phyloP scores from a whole-genome alignment of 2,329 filamentous ascomycete species.

The Calonectria pauciramosa region DNA sequence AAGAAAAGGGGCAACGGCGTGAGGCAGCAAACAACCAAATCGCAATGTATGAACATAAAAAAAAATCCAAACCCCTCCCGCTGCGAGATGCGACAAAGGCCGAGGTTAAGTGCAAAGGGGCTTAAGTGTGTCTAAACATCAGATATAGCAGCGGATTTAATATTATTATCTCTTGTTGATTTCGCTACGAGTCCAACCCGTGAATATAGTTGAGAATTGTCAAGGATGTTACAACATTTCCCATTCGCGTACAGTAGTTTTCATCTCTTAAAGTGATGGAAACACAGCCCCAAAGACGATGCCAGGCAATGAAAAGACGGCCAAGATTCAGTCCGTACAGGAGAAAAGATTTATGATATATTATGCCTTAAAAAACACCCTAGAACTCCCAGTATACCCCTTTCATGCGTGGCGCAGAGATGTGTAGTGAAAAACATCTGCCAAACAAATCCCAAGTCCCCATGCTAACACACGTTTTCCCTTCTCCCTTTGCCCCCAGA shows the following conservation, averaged over 20 bases:
- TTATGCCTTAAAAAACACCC: constrained; percentile 25
- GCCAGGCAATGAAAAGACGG: not conserved
- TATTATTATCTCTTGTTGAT: not conserved
- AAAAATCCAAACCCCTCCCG: not conserved
- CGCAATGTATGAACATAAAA: constrained; percentile 10
- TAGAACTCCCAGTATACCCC: constrained; percentile 27
- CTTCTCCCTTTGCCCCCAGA: not conserved
- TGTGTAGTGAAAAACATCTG: constrained; percentile 10
- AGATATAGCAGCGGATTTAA: constrained; percentile 1
- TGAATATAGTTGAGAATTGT: not conserved
- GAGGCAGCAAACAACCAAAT: not conserved
- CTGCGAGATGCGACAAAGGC: not conserved
- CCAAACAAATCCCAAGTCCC: constrained; percentile 13
- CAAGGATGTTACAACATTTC: not conserved
- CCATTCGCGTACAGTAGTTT: not conserved
- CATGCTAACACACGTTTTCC: constrained; percentile 18
- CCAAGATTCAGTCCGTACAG: constrained; percentile 7
- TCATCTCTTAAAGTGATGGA: not conserved
- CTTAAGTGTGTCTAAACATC: not conserved
- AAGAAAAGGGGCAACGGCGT: not conserved
- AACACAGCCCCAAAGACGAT: not conserved
- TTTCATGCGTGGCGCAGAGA: constrained; percentile 17
- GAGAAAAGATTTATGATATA: constrained; percentile 20
- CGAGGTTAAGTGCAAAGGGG: not conserved
- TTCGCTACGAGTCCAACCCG: not conserved